A percentile compares a stretch with the other conserved stretches of the same genome.
phyloP scores from a whole-genome alignment of 2,329 filamentous ascomycete genomes.

The Nemania sp. region DNA sequence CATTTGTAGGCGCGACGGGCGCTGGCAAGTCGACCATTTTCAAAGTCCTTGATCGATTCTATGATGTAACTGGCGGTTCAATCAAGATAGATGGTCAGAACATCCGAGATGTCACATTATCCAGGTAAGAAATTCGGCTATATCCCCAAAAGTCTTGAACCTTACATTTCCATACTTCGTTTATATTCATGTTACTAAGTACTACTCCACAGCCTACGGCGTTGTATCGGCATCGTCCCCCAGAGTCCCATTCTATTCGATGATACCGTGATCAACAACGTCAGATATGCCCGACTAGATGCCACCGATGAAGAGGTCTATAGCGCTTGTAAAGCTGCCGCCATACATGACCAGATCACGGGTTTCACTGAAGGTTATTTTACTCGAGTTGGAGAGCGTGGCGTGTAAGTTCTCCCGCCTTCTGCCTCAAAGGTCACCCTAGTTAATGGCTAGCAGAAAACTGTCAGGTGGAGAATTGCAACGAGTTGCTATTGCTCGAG shows the following conservation, averaged over 20 bases:
- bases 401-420: constrained; percentile 53
- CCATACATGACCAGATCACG: constrained; percentile 67
- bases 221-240: constrained; percentile 59
- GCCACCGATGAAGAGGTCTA: constrained; percentile 63
- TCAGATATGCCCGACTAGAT: constrained; percentile 63
- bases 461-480: constrained; percentile 76
- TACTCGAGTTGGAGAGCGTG: constrained; percentile 66
- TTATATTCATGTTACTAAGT: constrained; percentile 1
- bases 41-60: constrained; percentile 64
- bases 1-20: constrained; percentile 71
- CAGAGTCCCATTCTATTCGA: constrained; percentile 64
- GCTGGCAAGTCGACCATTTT: constrained; percentile 65
- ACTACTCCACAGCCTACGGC: constrained; percentile 52
- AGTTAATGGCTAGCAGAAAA: constrained; percentile 57
- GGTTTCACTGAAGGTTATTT: constrained; percentile 65
- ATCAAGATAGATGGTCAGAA: constrained; percentile 61
- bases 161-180: background rate
- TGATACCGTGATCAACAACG: constrained; percentile 67
- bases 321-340: constrained; percentile 64
- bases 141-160: background rate
- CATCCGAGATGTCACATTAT: constrained; percentile 57
- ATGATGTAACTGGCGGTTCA: constrained; percentile 60
- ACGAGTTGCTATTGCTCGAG: constrained; percentile 75
- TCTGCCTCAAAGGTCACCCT: background rate
- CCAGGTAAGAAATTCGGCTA: constrained; percentile 45